Percentiles rank a stretch among this genome's conserved stretches.
Evolutionary conservation across 768 basidiomycete species (phyloP).

Genomic region (Pleurotus tuoliensis): DNA sequence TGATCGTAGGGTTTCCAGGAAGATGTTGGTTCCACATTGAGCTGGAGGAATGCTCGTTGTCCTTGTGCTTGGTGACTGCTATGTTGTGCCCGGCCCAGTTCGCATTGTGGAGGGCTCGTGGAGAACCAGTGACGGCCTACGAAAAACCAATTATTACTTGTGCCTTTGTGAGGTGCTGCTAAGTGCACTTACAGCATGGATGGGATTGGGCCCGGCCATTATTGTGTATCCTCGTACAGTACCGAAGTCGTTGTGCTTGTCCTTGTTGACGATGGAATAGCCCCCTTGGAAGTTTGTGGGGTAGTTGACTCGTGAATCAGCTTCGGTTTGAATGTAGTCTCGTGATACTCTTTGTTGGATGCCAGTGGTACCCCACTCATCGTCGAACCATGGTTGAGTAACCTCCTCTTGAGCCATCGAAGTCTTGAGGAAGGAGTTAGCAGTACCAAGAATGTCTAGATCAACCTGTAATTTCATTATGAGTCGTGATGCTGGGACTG

Average conservation of each 20-base stretch:
- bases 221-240: constrained; percentile 55
- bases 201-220: constrained; percentile 52
- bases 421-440: constrained; percentile 55
- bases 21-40: constrained; percentile 62
- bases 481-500: too few relatives aligned
- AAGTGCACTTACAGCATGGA: constrained; percentile 37
- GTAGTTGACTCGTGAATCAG: constrained; percentile 46
- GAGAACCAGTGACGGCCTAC: constrained; percentile 55
- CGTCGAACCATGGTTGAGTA: constrained; percentile 53
- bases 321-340: constrained; percentile 46
- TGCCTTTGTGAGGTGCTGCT: neutral
- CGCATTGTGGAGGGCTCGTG: constrained; percentile 55
- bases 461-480: constrained; percentile 39
- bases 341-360: constrained; percentile 49
- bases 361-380: constrained; percentile 56
- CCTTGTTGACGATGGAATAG: constrained; percentile 53
- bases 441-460: constrained; percentile 56
- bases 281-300: constrained; percentile 54
- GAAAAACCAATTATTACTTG: neutral
- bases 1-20: constrained; percentile 49
- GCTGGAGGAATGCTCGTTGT: constrained; percentile 55
- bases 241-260: constrained; percentile 51
- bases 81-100: constrained; percentile 67
- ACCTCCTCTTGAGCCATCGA: constrained; percentile 47
- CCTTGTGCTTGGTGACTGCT: constrained; percentile 55